Conservation (phyloP, 441 rosid genomes). For the Syzygium syzygioides region DNA sequence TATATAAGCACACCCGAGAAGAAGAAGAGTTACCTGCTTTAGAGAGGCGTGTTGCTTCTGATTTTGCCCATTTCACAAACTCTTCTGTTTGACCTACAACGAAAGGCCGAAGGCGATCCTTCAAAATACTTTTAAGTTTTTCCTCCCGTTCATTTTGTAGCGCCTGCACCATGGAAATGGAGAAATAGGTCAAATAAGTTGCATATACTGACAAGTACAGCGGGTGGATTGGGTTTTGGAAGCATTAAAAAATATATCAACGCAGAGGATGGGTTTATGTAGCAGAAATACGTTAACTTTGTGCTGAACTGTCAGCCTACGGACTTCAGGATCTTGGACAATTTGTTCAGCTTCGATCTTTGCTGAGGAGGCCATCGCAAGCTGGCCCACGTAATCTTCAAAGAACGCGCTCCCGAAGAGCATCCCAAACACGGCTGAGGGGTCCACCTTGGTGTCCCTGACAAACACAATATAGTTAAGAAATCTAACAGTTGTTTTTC, state of each 20-base stretch:
- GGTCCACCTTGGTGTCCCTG: slow-evolving; percentile 82
- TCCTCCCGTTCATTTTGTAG: slow-evolving; percentile 65
- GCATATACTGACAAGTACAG: background rate
- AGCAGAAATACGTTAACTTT: slow-evolving; percentile 49
- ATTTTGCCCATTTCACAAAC: slow-evolving; percentile 61
- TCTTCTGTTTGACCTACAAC: slow-evolving; percentile 59
- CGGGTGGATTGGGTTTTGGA: background rate
- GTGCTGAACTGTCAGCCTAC: slow-evolving; percentile 50
- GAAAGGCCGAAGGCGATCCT: slow-evolving; percentile 60
- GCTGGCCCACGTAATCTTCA: slow-evolving; percentile 87
- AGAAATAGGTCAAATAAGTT: background rate
- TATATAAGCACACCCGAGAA: background rate
- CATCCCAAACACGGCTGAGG: slow-evolving; percentile 93
- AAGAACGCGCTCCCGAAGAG: slow-evolving; percentile 82
- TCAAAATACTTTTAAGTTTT: slow-evolving; percentile 47
- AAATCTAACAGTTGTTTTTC: too few relatives aligned
- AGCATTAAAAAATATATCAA: background rate
- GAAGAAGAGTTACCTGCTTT: slow-evolving; percentile 41
- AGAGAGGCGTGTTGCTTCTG: slow-evolving; percentile 73
- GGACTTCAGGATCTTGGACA: slow-evolving; percentile 34
- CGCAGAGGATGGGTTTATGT: background rate
- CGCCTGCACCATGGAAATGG: slow-evolving; percentile 31
- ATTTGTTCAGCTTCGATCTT: slow-evolving; percentile 50
- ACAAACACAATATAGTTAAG: background rate
- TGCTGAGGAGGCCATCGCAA: slow-evolving; percentile 66